These are phyloP conservation scores for Spathaspora sp. DNA, from an alignment of 805 yeast genomes.

Conservation along the genomic window DNA sequence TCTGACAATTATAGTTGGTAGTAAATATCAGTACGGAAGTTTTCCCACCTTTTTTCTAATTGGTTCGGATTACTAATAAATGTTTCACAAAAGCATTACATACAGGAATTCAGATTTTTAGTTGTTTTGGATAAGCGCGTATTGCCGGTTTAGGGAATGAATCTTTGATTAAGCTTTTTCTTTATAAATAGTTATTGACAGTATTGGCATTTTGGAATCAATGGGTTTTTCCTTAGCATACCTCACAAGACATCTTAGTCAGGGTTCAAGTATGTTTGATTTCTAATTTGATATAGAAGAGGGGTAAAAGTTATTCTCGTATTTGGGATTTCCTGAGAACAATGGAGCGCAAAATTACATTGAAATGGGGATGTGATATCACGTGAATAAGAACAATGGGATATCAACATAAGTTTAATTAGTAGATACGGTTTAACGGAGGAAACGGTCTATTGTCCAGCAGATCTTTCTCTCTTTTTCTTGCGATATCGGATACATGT, in stretches of 20 bases:
- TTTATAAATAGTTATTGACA: too few species aligned
- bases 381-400: background rate
- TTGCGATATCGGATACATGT: background rate
- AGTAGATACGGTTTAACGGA: background rate
- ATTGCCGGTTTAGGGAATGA: background rate
- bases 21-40: background rate
- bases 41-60: background rate
- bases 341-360: too few species aligned
- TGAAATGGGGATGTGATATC: background rate
- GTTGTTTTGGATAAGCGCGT: background rate
- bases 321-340: too few species aligned
- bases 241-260: too few species aligned
- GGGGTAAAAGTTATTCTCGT: too few species aligned
- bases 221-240: too few species aligned
- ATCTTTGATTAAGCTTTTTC: too few species aligned
- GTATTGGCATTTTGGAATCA: too few species aligned
- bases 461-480: background rate
- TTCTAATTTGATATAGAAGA: too few species aligned
- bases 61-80: background rate
- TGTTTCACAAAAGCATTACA: background rate
- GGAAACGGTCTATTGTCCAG: background rate
- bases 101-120: background rate
- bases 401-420: background rate
- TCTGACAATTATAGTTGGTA: background rate
- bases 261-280: too few species aligned